Percentiles rank a stretch among this genome's conserved stretches.
Evolutionary conservation across 129 eudicot species (phyloP).

Genomic region (Heracleum sosnowskyi): DNA sequence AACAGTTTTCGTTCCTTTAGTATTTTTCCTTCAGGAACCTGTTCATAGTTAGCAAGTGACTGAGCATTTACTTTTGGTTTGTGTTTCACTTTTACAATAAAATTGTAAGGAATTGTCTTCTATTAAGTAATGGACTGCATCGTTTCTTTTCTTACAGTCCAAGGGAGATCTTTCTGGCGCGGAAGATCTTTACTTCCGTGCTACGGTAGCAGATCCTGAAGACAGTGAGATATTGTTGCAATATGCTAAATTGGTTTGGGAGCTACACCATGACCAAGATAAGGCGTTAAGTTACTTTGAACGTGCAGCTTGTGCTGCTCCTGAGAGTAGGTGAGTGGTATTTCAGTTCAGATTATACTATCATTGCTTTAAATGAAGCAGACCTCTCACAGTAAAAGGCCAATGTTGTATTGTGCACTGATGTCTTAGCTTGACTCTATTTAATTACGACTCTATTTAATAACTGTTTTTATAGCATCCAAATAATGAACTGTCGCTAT

Average conservation of each 20-base stretch:
- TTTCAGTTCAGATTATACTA: neutral
- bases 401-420: neutral
- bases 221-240: constrained; percentile 54
- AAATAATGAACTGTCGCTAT: neutral
- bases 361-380: neutral
- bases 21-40: neutral
- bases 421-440: neutral
- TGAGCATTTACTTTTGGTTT: neutral
- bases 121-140: neutral
- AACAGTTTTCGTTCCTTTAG: neutral
- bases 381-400: neutral
- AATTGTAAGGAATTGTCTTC: neutral
- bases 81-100: neutral
- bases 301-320: constrained; percentile 54
- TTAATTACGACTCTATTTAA: no score
- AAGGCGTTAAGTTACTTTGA: constrained; percentile 58
- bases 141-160: constrained; percentile 30
- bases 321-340: constrained; percentile 47
- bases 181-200: constrained; percentile 58
- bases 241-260: constrained; percentile 79
- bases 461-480: neutral
- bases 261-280: constrained; percentile 58
- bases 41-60: neutral
- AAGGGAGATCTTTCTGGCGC: constrained; percentile 70
- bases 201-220: constrained; percentile 51